Percentiles rank a stretch among this genome's conserved stretches.
Conservation (phyloP, 768 basidiomycete species). For the Trametes punicea region DNA sequence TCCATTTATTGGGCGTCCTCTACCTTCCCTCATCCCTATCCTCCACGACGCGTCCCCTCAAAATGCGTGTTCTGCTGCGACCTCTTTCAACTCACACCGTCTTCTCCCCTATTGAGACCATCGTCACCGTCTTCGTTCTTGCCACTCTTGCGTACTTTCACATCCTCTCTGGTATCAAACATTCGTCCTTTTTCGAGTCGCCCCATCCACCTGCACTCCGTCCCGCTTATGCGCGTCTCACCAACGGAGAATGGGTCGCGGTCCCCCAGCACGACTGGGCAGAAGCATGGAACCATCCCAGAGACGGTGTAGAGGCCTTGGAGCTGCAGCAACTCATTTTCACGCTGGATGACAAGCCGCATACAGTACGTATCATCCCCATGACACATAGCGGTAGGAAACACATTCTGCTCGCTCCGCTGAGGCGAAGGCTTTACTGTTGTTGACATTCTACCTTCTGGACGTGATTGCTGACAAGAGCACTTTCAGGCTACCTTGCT, state of each 20-base stretch:
- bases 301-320: slow-evolving; percentile 36
- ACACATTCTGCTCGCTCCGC: no score
- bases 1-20: slow-evolving; percentile 11
- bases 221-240: slow-evolving; percentile 54
- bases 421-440: no score
- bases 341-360: slow-evolving; percentile 41
- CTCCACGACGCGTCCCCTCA: slow-evolving; percentile 3
- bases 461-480: slow-evolving; percentile 9
- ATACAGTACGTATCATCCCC: slow-evolving; percentile 32
- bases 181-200: slow-evolving; percentile 75
- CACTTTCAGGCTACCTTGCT: slow-evolving; percentile 27
- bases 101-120: slow-evolving; percentile 81
- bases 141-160: slow-evolving; percentile 96
- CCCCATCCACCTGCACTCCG: slow-evolving; percentile 44
- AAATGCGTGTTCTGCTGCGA: slow-evolving; percentile 59
- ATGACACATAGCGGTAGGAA: neutral
- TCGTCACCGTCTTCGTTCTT: slow-evolving; percentile 84
- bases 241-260: slow-evolving; percentile 58
- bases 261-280: slow-evolving; percentile 55
- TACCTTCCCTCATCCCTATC: neutral
- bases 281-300: slow-evolving; percentile 31
- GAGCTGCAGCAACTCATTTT: slow-evolving; percentile 78
- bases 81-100: slow-evolving; percentile 72
- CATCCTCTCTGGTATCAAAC: slow-evolving; percentile 84
- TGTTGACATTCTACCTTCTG: no score